phyloP scores from a whole-genome alignment of 2,329 filamentous ascomycete species.

The Tolypocladium capitatum region DNA sequence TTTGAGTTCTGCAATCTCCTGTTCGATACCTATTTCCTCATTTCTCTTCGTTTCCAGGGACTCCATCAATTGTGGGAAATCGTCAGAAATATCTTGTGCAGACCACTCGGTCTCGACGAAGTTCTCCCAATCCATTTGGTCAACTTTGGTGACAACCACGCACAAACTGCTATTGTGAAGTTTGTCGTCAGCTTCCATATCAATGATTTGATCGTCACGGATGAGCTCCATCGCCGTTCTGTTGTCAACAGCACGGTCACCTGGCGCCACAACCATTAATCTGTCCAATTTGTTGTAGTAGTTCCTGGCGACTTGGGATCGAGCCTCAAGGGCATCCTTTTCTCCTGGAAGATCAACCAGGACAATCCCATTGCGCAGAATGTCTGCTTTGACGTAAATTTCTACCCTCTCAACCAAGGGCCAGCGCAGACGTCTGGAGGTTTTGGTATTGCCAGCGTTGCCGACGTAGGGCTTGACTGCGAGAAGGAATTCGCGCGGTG shows the following conservation, averaged over 20 bases:
- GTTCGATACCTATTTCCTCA: no score
- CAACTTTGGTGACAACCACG: constrained; percentile 6
- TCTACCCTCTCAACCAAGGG: constrained; percentile 7
- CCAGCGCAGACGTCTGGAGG: constrained; percentile 1
- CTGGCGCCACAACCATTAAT: constrained; percentile 4
- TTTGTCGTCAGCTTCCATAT: constrained; percentile 6
- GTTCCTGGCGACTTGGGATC: constrained; percentile 2
- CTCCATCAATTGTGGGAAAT: neutral
- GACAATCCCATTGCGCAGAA: constrained; percentile 6
- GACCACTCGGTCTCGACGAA: constrained; percentile 2
- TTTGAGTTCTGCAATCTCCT: no score
- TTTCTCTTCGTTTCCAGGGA: neutral
- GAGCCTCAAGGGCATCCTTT: constrained; percentile 5
- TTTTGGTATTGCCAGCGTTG: neutral
- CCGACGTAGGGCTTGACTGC: constrained; percentile 5
- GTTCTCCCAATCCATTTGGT: constrained; percentile 3
- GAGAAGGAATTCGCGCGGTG: neutral
- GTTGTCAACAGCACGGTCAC: constrained; percentile 7
- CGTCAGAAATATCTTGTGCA: neutral
- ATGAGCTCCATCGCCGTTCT: constrained; percentile 5
- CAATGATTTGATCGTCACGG: constrained; percentile 2
- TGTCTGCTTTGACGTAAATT: constrained; percentile 1
- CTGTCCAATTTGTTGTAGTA: constrained; percentile 5
- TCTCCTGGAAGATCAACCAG: constrained; percentile 8
- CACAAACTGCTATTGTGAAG: constrained; percentile 1